phyloP scores from a whole-genome alignment of 2,329 filamentous ascomycete genomes.

The Leptographium wingfieldii region DNA sequence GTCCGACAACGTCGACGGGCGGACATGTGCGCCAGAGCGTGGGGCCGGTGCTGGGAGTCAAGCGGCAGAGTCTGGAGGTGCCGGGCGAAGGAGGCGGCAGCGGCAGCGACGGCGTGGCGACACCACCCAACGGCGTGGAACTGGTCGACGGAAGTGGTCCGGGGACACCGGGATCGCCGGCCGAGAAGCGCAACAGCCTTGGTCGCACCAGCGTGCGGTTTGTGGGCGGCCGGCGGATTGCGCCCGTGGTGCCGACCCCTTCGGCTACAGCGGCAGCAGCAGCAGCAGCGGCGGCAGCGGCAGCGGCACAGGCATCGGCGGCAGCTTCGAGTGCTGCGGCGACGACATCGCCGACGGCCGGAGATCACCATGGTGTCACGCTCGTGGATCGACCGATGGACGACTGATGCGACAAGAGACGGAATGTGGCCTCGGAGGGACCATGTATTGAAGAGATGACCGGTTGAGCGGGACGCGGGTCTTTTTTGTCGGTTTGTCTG shows the following conservation, averaged over 20 bases:
- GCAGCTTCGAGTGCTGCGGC: too few relatives aligned
- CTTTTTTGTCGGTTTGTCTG: not conserved
- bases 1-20: conserved; percentile 39
- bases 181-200: conserved; percentile 55
- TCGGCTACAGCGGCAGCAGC: conserved; percentile 1
- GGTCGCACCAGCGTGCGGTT: conserved; percentile 39
- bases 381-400: conserved; percentile 70
- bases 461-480: not conserved
- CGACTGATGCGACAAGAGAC: not conserved
- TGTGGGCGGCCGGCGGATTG: conserved; percentile 38
- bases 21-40: conserved; percentile 36
- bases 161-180: conserved; percentile 13
- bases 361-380: conserved; percentile 41
- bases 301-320: not conserved
- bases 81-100: conserved; percentile 38
- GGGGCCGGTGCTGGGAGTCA: conserved; percentile 36
- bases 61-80: conserved; percentile 68
- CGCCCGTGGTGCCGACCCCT: conserved; percentile 17
- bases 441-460: not conserved
- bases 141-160: conserved; percentile 1
- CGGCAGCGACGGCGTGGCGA: conserved; percentile 16
- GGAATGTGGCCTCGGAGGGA: too few relatives aligned
- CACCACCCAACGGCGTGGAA: conserved; percentile 7
- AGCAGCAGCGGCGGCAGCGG: not conserved
- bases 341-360: conserved; percentile 10